Evolutionary conservation across 2,329 filamentous ascomycete species (phyloP).

Genomic region (Trichoderma cornu-damae): DNA sequence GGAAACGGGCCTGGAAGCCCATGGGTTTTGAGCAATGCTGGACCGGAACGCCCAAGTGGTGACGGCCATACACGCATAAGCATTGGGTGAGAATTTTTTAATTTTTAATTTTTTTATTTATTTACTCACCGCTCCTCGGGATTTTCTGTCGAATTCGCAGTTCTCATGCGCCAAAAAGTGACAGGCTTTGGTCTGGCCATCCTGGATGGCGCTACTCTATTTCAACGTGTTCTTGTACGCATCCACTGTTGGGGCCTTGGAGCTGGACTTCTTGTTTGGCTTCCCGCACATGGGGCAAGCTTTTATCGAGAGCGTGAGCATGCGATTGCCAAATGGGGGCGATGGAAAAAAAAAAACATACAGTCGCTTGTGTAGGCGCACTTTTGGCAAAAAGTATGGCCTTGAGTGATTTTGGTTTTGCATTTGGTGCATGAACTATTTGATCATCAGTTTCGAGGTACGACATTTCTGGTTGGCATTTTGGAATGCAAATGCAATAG

Average conservation of each 20-base stretch:
- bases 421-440: slow-evolving; percentile 53
- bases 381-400: slow-evolving; percentile 55
- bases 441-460: background rate
- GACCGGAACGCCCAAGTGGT: background rate
- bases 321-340: background rate
- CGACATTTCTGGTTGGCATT: background rate
- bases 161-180: background rate
- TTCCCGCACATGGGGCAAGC: slow-evolving; percentile 62
- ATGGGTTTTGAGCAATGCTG: background rate
- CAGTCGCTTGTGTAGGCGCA: slow-evolving; percentile 60
- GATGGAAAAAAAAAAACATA: slow-evolving; percentile 25
- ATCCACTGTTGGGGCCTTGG: slow-evolving; percentile 49
- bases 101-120: too few species aligned
- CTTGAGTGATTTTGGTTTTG: slow-evolving; percentile 59
- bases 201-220: slow-evolving; percentile 29
- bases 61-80: background rate
- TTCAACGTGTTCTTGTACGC: slow-evolving; percentile 61
- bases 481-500: too few species aligned
- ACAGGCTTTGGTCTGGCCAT: background rate
- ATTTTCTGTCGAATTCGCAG: background rate
- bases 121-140: slow-evolving; percentile 1
- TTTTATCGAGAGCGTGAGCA: slow-evolving; percentile 31
- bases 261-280: slow-evolving; percentile 46
- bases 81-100: background rate
- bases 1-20: background rate